Percentiles rank a stretch among this genome's conserved stretches.
phyloP scores from a whole-genome alignment of 768 basidiomycete genomes.

The Amyloporia xantha region DNA sequence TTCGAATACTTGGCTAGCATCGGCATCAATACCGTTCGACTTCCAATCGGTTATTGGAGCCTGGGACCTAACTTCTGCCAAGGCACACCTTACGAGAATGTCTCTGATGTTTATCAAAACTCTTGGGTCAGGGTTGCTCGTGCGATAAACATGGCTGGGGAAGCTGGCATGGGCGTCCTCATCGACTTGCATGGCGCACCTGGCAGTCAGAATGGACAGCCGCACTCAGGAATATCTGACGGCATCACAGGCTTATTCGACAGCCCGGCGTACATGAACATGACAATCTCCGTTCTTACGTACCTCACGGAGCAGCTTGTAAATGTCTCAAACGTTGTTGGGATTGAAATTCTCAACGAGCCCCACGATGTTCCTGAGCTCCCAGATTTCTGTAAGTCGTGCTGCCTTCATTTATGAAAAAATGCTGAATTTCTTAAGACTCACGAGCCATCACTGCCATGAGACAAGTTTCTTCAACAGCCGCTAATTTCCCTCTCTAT shows the following conservation, averaged over 20 bases:
- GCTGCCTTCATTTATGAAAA: background rate
- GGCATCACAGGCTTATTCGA: constrained; percentile 34
- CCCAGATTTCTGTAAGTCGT: constrained; percentile 32
- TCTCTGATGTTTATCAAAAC: constrained; percentile 36
- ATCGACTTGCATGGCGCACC: constrained; percentile 50
- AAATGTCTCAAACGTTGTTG: constrained; percentile 35
- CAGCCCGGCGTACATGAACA: constrained; percentile 27
- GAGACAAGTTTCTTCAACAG: constrained; percentile 32
- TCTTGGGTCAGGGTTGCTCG: constrained; percentile 38
- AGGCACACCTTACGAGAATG: constrained; percentile 33
- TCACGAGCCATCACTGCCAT: constrained; percentile 43
- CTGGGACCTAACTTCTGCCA: constrained; percentile 31
- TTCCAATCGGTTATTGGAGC: constrained; percentile 48
- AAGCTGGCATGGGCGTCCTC: constrained; percentile 40
- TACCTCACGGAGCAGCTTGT: constrained; percentile 26
- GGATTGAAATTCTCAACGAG: constrained; percentile 46
- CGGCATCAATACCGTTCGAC: constrained; percentile 57
- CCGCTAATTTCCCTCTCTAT: constrained; percentile 49
- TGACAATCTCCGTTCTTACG: constrained; percentile 36
- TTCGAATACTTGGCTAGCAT: constrained; percentile 52
- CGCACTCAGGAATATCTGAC: constrained; percentile 39
- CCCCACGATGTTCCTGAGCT: constrained; percentile 44
- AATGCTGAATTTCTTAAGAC: constrained; percentile 31
- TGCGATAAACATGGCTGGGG: constrained; percentile 37
- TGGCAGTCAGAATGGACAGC: constrained; percentile 40